A percentile compares a stretch with the other conserved stretches of the same genome.
phyloP scores from a whole-genome alignment of 208 protist species.

The Vickermania ingenoplastis region DNA sequence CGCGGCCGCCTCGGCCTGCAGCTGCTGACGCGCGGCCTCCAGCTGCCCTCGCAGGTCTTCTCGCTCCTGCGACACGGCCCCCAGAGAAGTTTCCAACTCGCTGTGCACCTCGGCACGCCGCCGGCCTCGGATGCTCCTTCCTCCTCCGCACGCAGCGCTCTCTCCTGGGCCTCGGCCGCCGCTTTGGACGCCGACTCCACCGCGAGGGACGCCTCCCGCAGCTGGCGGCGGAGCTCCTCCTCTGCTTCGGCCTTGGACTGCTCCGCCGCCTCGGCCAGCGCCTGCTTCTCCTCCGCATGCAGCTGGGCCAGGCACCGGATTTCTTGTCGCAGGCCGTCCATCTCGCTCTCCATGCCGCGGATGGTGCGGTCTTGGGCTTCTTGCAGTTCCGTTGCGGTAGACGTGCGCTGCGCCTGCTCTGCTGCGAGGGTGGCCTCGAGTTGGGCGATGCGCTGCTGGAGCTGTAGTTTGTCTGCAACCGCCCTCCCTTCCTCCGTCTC shows the following conservation, averaged over 20 bases:
- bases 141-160: no score
- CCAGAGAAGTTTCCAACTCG: no score
- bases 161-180: no score
- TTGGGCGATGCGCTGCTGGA: conserved; percentile 22
- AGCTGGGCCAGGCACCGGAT: conserved; percentile 29
- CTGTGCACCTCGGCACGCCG: no score
- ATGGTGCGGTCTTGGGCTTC: neutral
- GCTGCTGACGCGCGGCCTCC: conserved; percentile 27
- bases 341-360: conserved; percentile 29
- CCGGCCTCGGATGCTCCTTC: no score
- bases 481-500: conserved; percentile 18
- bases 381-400: conserved; percentile 12
- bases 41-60: conserved; percentile 14
- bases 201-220: neutral
- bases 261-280: neutral
- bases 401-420: conserved; percentile 34
- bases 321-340: conserved; percentile 49
- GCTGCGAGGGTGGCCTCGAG: conserved; percentile 39
- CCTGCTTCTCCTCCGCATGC: neutral
- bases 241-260: no score
- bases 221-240: no score
- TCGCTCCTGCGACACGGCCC: conserved; percentile 15
- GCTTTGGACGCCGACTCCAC: neutral
- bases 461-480: conserved; percentile 26
- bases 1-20: conserved; percentile 27